Evolutionary conservation across 139 green algal species (phyloP), one percentile per base, ranked within the genome.

Genomic region (Pleodorina starrii): DNA sequence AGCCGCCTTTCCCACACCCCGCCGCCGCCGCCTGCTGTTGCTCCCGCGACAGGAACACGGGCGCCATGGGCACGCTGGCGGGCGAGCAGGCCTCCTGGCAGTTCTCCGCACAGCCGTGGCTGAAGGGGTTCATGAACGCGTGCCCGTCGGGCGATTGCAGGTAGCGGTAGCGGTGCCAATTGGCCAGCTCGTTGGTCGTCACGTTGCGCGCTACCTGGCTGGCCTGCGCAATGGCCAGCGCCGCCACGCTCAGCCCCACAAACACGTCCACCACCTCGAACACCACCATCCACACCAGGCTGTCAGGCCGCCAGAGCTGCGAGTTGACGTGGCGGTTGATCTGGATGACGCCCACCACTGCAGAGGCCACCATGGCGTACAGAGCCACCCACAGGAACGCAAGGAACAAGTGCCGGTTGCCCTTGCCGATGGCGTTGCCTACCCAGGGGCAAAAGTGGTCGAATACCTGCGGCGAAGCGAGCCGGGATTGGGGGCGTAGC

Each of bases 401-500:
- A 27, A 99, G 88, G 89, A 99, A 95, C 27, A 94, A 54, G 84
- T 95, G 93, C 25, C 97, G 92, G 92, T 99, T 99, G 89, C 92
- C 93, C 85, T 97, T 97, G 32, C 97, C 97, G 27, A 99, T 95
- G 36, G 92, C 94, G 88, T 98, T 98, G 35, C 95, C 94, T 59
- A 99, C 97, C 97, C 97, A 99, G 38, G 98, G 98, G 93, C 98
- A 99, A 93, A 97, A 99, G 91, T 99, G 98, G 91, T 99, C 98
- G 92, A 99, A 99, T 59, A 92, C 91, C 59, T 95, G 85, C 35
- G 54, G 32, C 17, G n/a, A 60, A 38, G 25, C n/a, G n/a, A n/a
- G n/a, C n/a, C n/a, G n/a, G n/a, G n/a, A n/a, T n/a, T n/a, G n/a
- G n/a, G n/a, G n/a, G n/a, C n/a, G n/a, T n/a, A n/a, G n/a, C n/a